A percentile compares a stretch with the other conserved stretches of the same genome.
Conservation (phyloP, 768 basidiomycete species). For the Mrakia frigida region DNA sequence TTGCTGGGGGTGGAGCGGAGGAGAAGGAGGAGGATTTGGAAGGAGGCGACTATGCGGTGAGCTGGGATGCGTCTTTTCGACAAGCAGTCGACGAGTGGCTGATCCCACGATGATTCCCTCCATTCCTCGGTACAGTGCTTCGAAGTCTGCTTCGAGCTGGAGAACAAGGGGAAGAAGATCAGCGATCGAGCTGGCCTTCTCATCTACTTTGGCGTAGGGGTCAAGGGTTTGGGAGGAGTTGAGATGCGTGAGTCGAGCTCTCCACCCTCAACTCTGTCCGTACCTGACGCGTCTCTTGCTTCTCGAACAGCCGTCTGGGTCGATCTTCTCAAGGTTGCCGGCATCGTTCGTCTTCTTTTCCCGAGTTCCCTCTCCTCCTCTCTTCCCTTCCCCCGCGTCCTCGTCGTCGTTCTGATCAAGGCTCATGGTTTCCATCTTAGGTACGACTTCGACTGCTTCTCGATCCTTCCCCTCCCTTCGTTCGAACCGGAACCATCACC, state of each 20-base stretch:
- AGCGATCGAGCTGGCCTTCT: constrained; percentile 22
- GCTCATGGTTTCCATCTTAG: constrained; percentile 25
- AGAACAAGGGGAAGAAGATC: constrained; percentile 33
- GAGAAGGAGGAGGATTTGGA: constrained; percentile 36
- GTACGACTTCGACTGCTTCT: constrained; percentile 41
- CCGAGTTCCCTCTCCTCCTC: background rate
- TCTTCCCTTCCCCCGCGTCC: background rate
- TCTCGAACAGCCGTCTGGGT: constrained; percentile 41
- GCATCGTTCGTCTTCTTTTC: constrained; percentile 35
- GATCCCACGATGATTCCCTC: too few species aligned
- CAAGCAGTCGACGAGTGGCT: too few species aligned
- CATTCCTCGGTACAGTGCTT: too few species aligned
- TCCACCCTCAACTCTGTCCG: background rate
- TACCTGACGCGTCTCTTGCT: background rate
- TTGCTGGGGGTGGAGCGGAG: background rate
- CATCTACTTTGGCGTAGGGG: constrained; percentile 41
- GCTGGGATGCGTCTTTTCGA: background rate
- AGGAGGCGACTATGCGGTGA: constrained; percentile 32
- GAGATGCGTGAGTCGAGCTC: constrained; percentile 38
- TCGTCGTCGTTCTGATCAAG: background rate
- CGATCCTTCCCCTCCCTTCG: constrained; percentile 44
- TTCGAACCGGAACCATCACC: constrained; percentile 41
- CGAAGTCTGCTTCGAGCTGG: constrained; percentile 42
- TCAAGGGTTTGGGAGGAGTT: constrained; percentile 42
- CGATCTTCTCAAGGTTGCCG: constrained; percentile 41